Evolutionary conservation across 108 stramenopile species (phyloP).

Genomic region (Stephanodiscus minutulus): DNA sequence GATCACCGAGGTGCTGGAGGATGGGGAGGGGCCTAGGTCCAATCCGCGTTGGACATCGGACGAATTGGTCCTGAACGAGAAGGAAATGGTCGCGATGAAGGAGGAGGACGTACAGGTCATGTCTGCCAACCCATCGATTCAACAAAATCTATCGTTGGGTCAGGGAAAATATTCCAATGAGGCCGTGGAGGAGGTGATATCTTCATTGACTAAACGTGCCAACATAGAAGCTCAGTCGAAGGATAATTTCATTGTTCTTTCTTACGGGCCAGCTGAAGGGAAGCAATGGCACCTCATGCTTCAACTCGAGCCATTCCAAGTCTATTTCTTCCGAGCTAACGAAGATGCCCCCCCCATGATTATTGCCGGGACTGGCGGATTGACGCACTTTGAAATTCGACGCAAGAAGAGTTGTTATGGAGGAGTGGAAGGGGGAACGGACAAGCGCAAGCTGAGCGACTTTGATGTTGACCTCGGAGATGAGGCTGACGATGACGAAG

Average conservation of each 20-base stretch:
- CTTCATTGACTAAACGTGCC: conserved; percentile 35
- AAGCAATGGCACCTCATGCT: conserved; percentile 61
- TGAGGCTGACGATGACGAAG: conserved; percentile 29
- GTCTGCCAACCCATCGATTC: conserved; percentile 22
- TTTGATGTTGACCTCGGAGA: conserved; percentile 43
- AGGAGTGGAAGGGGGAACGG: not conserved
- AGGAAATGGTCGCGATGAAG: conserved; percentile 51
- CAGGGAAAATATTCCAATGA: not conserved
- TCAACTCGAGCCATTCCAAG: conserved; percentile 71
- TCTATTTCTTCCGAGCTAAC: conserved; percentile 64
- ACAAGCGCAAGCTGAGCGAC: conserved; percentile 15
- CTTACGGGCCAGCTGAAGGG: conserved; percentile 25
- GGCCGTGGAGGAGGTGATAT: conserved; percentile 10
- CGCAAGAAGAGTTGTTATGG: conserved; percentile 49
- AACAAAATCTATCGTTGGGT: conserved; percentile 1
- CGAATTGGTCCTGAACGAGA: conserved; percentile 78
- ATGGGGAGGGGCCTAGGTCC: conserved; percentile 27
- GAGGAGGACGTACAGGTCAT: conserved; percentile 49
- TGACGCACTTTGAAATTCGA: conserved; percentile 91
- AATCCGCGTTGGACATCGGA: conserved; percentile 80
- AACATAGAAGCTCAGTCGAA: conserved; percentile 6
- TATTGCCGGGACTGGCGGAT: conserved; percentile 58
- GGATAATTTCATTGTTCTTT: conserved; percentile 46
- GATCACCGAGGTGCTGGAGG: conserved; percentile 71
- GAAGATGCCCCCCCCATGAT: conserved; percentile 62